phyloP scores from a whole-genome alignment of 192 early-diverging fungal species.

The Coemansia sp. region DNA sequence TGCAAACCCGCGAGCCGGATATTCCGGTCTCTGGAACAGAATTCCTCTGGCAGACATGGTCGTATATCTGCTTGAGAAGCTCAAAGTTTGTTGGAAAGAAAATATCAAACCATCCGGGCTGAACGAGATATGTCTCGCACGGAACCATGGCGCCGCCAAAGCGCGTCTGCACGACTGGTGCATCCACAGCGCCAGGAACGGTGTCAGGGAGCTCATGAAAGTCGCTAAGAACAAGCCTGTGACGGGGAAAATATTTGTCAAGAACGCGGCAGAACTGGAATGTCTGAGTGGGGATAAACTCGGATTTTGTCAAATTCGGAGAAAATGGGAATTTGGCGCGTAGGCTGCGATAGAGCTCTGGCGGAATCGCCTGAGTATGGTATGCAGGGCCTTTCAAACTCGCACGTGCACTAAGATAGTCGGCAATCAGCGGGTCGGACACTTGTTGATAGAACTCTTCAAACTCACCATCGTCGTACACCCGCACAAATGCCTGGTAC shows the following conservation, averaged over 20 bases:
- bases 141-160: constrained; percentile 90
- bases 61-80: constrained; percentile 76
- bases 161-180: constrained; percentile 95
- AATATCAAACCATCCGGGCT: constrained; percentile 98
- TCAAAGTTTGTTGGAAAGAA: constrained; percentile 99
- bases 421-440: constrained; percentile 72
- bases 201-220: constrained; percentile 86
- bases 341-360: constrained; percentile 53
- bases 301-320: constrained; percentile 79
- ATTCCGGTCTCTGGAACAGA: constrained; percentile 14
- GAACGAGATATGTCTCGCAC: constrained; percentile 93
- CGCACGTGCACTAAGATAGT: constrained; percentile 62
- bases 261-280: constrained; percentile 76
- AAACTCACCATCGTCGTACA: constrained; percentile 81
- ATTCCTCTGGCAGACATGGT: constrained; percentile 57
- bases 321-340: constrained; percentile 74
- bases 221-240: constrained; percentile 86
- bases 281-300: constrained; percentile 90
- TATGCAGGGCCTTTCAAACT: constrained; percentile 42
- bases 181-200: constrained; percentile 69
- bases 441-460: constrained; percentile 83
- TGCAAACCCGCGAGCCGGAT: constrained; percentile 51
- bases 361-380: constrained; percentile 63
- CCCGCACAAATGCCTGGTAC: constrained; percentile 79
- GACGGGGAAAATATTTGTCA: constrained; percentile 79